These are phyloP conservation scores for Ceratobasidium papillatum DNA, from an alignment of 1,284 basidiomycete species.

Conservation along the genomic window DNA sequence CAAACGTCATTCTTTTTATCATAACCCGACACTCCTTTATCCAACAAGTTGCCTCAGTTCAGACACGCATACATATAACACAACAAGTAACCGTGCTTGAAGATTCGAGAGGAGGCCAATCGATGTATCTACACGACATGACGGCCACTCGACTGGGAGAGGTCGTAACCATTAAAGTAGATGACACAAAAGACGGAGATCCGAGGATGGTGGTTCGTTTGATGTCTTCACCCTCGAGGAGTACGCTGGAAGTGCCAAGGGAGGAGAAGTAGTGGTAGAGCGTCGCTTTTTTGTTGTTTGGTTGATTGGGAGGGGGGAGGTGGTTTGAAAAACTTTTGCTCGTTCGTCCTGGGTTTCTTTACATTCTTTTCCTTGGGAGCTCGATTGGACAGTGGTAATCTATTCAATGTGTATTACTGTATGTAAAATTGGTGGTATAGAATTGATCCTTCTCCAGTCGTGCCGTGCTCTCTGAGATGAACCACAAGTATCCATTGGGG, in stretches of 20 bases:
- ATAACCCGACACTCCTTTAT: conserved; percentile 30
- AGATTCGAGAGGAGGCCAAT: conserved; percentile 6
- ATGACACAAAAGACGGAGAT: neutral
- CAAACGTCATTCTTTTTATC: conserved; percentile 32
- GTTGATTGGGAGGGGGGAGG: too few species aligned
- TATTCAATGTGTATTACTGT: neutral
- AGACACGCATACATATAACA: conserved; percentile 13
- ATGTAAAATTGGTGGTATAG: neutral
- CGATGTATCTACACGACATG: conserved; percentile 17
- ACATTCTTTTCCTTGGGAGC: neutral
- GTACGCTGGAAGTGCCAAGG: neutral
- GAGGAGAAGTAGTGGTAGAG: neutral
- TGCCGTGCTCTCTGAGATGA: too few species aligned
- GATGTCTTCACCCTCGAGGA: neutral
- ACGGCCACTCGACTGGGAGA: neutral
- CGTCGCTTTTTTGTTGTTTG: neutral
- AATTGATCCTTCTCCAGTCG: neutral
- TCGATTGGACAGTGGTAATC: neutral
- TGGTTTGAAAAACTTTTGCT: too few species aligned
- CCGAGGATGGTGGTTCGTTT: neutral
- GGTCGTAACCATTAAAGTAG: neutral
- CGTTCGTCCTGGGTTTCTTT: neutral
- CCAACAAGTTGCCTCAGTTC: conserved; percentile 3
- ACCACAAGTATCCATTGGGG: too few species aligned
- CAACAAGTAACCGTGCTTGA: conserved; percentile 22